Conservation (phyloP, 2,329 filamentous ascomycete genomes). For the Passalora sequoiae region DNA sequence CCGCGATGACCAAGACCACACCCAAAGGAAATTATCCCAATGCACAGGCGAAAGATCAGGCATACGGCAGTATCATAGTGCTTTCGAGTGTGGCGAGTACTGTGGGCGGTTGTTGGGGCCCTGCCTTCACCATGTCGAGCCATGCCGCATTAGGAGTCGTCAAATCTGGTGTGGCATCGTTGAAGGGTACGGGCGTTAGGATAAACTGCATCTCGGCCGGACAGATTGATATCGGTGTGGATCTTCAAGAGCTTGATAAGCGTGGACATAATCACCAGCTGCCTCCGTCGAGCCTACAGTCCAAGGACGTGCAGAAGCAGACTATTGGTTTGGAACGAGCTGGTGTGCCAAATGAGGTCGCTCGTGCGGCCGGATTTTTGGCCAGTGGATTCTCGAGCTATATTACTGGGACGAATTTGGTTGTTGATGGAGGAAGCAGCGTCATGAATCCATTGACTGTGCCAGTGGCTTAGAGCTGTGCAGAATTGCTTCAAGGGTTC, state of each 20-base stretch:
- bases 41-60: constrained; percentile 54
- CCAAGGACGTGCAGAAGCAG: constrained; percentile 45
- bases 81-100: constrained; percentile 54
- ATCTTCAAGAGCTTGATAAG: constrained; percentile 48
- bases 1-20: constrained; percentile 58
- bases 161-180: constrained; percentile 51
- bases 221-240: constrained; percentile 45
- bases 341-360: constrained; percentile 55
- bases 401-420: constrained; percentile 57
- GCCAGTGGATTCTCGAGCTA: constrained; percentile 60
- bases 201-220: constrained; percentile 53
- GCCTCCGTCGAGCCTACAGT: constrained; percentile 52
- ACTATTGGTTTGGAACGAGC: constrained; percentile 55
- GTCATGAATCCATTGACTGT: constrained; percentile 34
- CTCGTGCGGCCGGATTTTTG: constrained; percentile 56
- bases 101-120: constrained; percentile 55
- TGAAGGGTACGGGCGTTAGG: constrained; percentile 55
- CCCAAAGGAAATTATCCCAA: constrained; percentile 54
- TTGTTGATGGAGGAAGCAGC: constrained; percentile 56
- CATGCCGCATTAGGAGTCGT: constrained; percentile 60
- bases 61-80: constrained; percentile 61
- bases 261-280: constrained; percentile 50
- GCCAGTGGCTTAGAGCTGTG: constrained; percentile 22
- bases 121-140: constrained; percentile 56
- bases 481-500: too few relatives aligned